Evolutionary conservation across 805 yeast genomes (phyloP), one percentile per base, ranked within the genome.

Genomic region (Brettanomyces bruxellensis): DNA sequence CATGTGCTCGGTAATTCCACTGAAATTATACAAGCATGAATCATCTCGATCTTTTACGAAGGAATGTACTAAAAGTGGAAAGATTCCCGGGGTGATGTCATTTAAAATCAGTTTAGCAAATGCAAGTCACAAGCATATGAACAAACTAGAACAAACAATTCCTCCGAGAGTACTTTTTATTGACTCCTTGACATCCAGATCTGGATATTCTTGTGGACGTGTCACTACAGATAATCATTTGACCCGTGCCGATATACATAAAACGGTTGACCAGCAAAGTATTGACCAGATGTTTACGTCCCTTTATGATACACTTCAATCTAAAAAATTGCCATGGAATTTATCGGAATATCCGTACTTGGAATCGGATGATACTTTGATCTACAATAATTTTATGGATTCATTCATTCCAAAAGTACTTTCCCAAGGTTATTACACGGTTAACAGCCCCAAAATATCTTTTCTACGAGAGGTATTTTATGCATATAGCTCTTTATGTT

Each of bases 401-500:
- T 11, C 14, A 5, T 30, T 41, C 13, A 9, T 34, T n/a, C 25
- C 44, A 11, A 37, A 30, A 34, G 14, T 13, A 13, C 25, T 32
- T 28, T 28, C 32, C 7, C 7, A 28, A 28, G 11, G 32, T 28
- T 28, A 28, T 28, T 6, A 6, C 32, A 28, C 32, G 11, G 32
- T 9, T 28, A 28, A 28, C 11, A 28, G 32, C 11, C 32, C 11
- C 11, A 30, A 25, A 28, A 25, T 30, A 12, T 14, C 51, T 7
- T 49, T 54, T n/a, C 51, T 69, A 44, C 54, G 62, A 32, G 64
- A 62, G 40, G 62, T 70, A 2, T 66, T 69, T 5, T 55, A 56
- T 43, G 67, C 72, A 12, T 67, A 71, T 54, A 75, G 73, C 4
- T 65, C 69, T 6, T 53, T 70, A 0, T 63, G 34, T 11, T 18